Evolutionary conservation across 495 filamentous ascomycete genomes (phyloP).

Genomic region (Hyaloscypha variabilis): DNA sequence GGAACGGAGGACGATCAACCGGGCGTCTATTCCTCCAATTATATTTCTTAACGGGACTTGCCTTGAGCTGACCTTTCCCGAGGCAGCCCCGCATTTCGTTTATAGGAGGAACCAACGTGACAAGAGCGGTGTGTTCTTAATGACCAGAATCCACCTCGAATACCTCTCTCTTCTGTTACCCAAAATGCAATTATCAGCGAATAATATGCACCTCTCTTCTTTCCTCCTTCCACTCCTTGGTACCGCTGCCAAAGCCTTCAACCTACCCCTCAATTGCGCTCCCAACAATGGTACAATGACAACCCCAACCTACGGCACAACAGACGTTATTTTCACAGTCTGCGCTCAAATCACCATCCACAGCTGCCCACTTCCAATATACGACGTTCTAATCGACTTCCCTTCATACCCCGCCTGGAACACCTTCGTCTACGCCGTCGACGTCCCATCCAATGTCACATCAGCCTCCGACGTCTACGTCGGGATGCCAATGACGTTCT

Average conservation of each 20-base stretch:
- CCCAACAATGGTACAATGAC: conserved; percentile 20
- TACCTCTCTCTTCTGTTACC: no score
- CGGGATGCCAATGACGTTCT: conserved; percentile 34
- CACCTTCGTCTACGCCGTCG: conserved; percentile 32
- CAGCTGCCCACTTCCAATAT: conserved; percentile 16
- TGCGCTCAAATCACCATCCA: conserved; percentile 31
- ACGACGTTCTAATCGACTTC: conserved; percentile 32
- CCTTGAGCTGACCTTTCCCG: no score
- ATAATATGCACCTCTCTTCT: no score
- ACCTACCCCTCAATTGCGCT: conserved; percentile 1
- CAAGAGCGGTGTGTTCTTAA: no score
- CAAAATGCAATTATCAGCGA: no score
- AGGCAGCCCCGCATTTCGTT: no score
- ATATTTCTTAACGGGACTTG: no score
- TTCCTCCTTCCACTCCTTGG: no score
- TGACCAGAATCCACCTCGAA: no score
- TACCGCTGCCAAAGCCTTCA: background rate
- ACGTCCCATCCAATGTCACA: conserved; percentile 31
- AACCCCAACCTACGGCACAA: conserved; percentile 34
- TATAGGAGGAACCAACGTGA: no score
- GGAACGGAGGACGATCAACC: no score
- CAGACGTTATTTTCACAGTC: conserved; percentile 34
- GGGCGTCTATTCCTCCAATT: no score
- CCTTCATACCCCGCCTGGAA: conserved; percentile 31
- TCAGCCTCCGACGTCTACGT: conserved; percentile 31